Percentiles rank a stretch among this genome's conserved stretches.
phyloP scores from a whole-genome alignment of 2,329 filamentous ascomycete genomes.

The Tolypocladium album region DNA sequence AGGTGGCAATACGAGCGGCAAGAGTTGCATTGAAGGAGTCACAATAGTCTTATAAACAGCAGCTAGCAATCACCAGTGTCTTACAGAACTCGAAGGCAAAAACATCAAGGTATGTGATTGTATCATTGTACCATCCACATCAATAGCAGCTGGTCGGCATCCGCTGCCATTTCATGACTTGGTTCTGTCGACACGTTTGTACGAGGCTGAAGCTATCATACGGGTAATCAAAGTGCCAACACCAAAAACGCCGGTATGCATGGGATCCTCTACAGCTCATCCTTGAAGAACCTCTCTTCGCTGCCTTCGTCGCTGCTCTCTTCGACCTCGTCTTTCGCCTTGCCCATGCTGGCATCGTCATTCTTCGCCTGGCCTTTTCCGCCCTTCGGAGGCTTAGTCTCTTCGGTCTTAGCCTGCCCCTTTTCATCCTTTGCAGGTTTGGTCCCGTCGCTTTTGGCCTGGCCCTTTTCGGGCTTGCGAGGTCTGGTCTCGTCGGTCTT shows the following conservation, averaged over 20 bases:
- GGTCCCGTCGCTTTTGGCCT: too few species aligned
- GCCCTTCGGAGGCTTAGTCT: too few species aligned
- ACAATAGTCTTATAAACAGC: neutral
- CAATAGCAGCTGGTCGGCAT: neutral
- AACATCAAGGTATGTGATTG: neutral
- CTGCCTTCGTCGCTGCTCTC: conserved; percentile 25
- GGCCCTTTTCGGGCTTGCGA: too few species aligned
- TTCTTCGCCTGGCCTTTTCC: neutral
- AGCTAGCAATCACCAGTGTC: neutral
- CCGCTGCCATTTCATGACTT: neutral
- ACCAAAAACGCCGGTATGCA: neutral
- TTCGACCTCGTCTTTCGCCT: neutral
- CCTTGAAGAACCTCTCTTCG: conserved; percentile 40
- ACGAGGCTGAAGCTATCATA: neutral
- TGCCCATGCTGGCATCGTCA: neutral
- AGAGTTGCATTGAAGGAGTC: too few species aligned
- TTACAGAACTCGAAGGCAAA: neutral
- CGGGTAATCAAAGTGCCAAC: neutral
- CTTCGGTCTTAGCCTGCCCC: neutral
- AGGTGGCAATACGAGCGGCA: too few species aligned
- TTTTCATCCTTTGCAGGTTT: neutral
- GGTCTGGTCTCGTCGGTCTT: neutral
- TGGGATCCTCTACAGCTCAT: conserved; percentile 31
- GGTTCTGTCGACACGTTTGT: neutral
- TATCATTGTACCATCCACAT: neutral